These are phyloP conservation scores for Cercospora canescens DNA, from an alignment of 2,329 filamentous ascomycete genomes.

Conservation along the genomic window DNA sequence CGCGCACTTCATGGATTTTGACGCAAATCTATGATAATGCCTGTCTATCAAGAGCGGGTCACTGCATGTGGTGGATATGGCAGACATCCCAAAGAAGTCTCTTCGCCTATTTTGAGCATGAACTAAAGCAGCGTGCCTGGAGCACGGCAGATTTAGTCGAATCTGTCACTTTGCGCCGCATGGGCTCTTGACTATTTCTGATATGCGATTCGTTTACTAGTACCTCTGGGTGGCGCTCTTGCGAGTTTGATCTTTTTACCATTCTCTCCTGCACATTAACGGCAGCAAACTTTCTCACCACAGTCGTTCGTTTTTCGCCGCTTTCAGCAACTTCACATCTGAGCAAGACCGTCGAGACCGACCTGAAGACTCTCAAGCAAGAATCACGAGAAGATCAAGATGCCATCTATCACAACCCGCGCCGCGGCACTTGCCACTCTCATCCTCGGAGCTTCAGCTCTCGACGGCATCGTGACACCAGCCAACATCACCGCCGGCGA, in stretches of 20 bases:
- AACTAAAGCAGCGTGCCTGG: not conserved
- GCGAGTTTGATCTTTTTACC: not conserved
- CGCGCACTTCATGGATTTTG: not conserved
- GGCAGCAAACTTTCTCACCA: not conserved
- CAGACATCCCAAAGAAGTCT: not conserved
- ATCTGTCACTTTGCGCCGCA: not conserved
- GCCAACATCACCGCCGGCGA: constrained; percentile 25
- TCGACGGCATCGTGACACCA: constrained; percentile 32
- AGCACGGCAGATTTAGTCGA: not conserved
- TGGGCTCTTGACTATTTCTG: constrained; percentile 1
- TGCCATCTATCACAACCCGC: constrained; percentile 13
- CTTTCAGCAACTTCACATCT: not conserved
- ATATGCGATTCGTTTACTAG: not conserved
- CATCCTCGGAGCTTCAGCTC: constrained; percentile 17
- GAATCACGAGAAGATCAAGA: not conserved
- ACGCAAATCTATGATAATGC: not conserved
- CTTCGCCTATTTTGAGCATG: not conserved
- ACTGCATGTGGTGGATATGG: not conserved
- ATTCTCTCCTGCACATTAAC: not conserved
- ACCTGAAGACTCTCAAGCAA: not conserved
- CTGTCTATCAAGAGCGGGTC: constrained; percentile 4
- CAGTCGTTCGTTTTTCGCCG: constrained; percentile 14
- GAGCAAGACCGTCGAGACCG: not conserved
- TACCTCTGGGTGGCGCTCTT: not conserved
- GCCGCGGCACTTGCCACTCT: constrained; percentile 15